Evolutionary conservation across 371 early-diverging fungal genomes (phyloP), one percentile per base, ranked within the genome.

Genomic region (Neoconidiobolus thromboides): DNA sequence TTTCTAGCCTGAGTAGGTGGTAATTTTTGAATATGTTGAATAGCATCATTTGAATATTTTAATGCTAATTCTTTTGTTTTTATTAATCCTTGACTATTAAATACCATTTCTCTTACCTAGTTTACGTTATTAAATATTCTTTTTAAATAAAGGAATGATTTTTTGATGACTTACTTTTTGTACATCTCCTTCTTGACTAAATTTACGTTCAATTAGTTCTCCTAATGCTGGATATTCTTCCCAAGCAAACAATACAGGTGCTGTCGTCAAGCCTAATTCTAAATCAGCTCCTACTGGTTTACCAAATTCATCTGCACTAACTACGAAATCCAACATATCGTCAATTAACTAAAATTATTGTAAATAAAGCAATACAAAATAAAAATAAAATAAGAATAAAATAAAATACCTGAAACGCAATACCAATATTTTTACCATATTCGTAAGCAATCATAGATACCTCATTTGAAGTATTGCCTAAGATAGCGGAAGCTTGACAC

Each of bases 221-320:
- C 81, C 83, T 47, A 96, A 69, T 65, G 89, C 86, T 0, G 93
- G 87, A 64, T 73, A 87, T 68, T 88, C 82, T 63, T 90, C 83
- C 73, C 87, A 87, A 1, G 96, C 93, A 67, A 83, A 91, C 43
- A 96, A 70, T 1, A 96, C 91, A 0, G 96, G 96, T 1, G 94
- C 95, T 9, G 95, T 93, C 0, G 91, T 89, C 63, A 90, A 70
- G 2, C 91, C 94, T 3, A 89, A 74, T 64, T 85, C 78, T 50
- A 91, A 66, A 62, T 91, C 92, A 1, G 91, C 89, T 15, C 87
- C 90, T 1, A 76, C 86, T 7, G 92, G 91, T 67, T 94, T 96
- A 38, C 93, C 95, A 36, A 93, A 71, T 52, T 86, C 80, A 26
- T 83, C 80, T 0, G 87, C 75, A 14, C 80, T 71, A 6, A 76